phyloP scores from a whole-genome alignment of 2,329 filamentous ascomycete genomes.

The Amylocarpus encephaloides region DNA sequence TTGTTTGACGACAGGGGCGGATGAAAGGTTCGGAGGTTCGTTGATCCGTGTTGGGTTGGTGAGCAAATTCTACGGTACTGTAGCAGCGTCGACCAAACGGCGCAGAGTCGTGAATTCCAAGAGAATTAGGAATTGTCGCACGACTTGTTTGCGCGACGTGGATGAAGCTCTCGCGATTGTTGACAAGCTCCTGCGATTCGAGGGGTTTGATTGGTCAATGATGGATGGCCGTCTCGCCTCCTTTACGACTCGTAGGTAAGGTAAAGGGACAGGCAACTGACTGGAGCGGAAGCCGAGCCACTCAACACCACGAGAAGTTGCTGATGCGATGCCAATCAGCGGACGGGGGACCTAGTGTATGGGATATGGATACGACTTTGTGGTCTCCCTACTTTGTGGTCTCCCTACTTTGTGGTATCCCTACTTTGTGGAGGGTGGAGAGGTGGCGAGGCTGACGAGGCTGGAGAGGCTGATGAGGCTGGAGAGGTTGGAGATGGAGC shows the following conservation, averaged over 20 bases:
- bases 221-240: too few species aligned
- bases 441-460: too few species aligned
- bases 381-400: not conserved
- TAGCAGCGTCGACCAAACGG: not conserved
- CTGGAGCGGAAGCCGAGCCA: not conserved
- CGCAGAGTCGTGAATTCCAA: too few species aligned
- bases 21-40: constrained; percentile 6
- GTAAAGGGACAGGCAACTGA: not conserved
- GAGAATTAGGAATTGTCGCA: too few species aligned
- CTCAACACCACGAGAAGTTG: not conserved
- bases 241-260: not conserved
- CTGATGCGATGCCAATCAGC: not conserved
- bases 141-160: not conserved
- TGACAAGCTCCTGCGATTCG: constrained; percentile 14
- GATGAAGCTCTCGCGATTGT: constrained; percentile 11
- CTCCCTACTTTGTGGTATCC: too few species aligned
- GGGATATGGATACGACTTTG: not conserved
- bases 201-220: constrained; percentile 14
- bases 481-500: too few species aligned
- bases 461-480: too few species aligned
- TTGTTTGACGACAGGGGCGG: not conserved
- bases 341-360: not conserved
- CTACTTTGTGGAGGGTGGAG: not conserved
- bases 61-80: too few species aligned
- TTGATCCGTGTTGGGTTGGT: not conserved